Base-by-base conservation (phyloP, 2,329 filamentous ascomycete genomes). In the Chaetomium globosum region DNA sequence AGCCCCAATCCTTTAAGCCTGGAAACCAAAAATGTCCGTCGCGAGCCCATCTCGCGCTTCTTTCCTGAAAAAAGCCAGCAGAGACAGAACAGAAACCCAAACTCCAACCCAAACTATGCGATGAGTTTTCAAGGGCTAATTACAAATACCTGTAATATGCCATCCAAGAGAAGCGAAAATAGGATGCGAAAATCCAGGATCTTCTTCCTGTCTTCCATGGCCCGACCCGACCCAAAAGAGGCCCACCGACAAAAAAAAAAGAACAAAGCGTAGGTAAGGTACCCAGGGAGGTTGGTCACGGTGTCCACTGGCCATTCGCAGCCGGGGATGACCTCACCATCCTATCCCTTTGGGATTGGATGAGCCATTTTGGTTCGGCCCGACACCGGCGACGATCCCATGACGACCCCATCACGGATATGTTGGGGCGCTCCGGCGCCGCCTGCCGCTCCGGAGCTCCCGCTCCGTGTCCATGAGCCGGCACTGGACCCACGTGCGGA, bases 391-490 rank as follows among this genome's bases (percentile, higher is more conserved):
- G n/a, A 23, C n/a, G 4, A 48, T 46, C 56, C 46, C 9, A 48
- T 46, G n/a, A 23, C n/a, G 4, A 48, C 30, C 56, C 46, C 9
- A 48, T 46, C 56, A 31, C 21, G 39, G n/a, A 16, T 5, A n/a
- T 13, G 13, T 7, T 4, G 70, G 69, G 5, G 71, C 71, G 73
- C 81, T 81, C 57, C 82, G 78, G 67, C 83, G 76, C 69, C 84
- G 77, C 58, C 84, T 77, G 43, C 83, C 82, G 9, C 80, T 82
- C 36, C 84, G 80, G 63, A 87, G 75, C 70, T 87, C 84, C 71
- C 83, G 82, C 71, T 87, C 85, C 23, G 85, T 86, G 70, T 87
- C 83, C 81, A 88, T 82, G 30, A 88, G 77, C 16, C 84, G 78
- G 23, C 81, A 79, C 74, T 87, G 85, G 39, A 87, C 83, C 82